A percentile compares a stretch with the other conserved stretches of the same genome.
Evolutionary conservation across 1,139 yeast genomes (phyloP).

Genomic region (Sugiyamaella paludigena): DNA sequence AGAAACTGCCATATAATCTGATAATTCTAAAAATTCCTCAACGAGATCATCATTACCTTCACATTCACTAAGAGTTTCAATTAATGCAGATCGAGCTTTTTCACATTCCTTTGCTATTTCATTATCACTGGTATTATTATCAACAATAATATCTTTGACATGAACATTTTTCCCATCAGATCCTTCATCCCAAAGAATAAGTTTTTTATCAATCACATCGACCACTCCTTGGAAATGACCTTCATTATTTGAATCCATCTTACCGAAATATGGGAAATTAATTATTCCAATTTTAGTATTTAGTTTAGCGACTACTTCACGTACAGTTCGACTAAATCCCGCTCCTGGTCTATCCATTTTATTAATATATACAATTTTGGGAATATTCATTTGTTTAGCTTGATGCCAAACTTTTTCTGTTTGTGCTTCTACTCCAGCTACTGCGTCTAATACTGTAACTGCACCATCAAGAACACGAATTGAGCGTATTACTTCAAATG

Average conservation of each 20-base stretch:
- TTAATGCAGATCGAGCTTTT: constrained; percentile 66
- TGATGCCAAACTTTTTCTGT: constrained; percentile 97
- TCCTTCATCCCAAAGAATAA: constrained; percentile 60
- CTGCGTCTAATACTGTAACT: constrained; percentile 88
- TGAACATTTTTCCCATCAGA: constrained; percentile 55
- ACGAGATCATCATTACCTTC: constrained; percentile 63
- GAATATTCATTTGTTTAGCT: constrained; percentile 64
- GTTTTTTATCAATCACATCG: constrained; percentile 69
- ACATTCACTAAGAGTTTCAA: constrained; percentile 79
- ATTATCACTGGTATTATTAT: constrained; percentile 33
- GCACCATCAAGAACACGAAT: constrained; percentile 91
- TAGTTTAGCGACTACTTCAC: constrained; percentile 76
- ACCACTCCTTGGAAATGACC: constrained; percentile 71
- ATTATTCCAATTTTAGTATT: constrained; percentile 71
- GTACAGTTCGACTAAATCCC: constrained; percentile 85
- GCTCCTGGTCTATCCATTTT: constrained; percentile 98
- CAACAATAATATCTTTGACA: constrained; percentile 44
- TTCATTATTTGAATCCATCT: constrained; percentile 41
- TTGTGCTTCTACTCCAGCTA: constrained; percentile 98
- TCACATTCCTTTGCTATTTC: constrained; percentile 46
- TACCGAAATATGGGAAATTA: constrained; percentile 71
- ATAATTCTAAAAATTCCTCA: constrained; percentile 62
- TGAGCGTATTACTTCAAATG: constrained; percentile 89
- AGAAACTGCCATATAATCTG: constrained; percentile 63
- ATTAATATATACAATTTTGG: constrained; percentile 76